These are phyloP conservation scores for Penicillium sp. DNA, from an alignment of 2,329 filamentous ascomycete species.

Conservation along the genomic window DNA sequence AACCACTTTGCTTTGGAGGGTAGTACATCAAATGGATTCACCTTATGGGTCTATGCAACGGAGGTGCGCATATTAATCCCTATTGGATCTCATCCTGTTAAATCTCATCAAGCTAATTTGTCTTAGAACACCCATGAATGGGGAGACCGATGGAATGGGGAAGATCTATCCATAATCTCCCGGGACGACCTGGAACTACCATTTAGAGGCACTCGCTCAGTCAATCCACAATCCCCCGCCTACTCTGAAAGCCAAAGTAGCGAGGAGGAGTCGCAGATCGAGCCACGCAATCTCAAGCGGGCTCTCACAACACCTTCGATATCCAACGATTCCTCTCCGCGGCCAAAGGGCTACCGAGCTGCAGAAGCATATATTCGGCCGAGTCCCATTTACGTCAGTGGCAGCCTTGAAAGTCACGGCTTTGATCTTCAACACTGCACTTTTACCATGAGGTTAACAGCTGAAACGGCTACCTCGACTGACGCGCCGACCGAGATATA, in stretches of 20 bases:
- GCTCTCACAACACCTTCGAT: slow-evolving; percentile 57
- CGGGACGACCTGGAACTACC: slow-evolving; percentile 66
- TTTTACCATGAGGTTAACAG: slow-evolving; percentile 67
- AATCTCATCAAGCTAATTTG: neutral
- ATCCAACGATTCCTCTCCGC: slow-evolving; percentile 52
- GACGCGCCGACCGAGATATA: slow-evolving; percentile 74
- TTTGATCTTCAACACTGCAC: slow-evolving; percentile 78
- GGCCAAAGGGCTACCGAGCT: slow-evolving; percentile 69
- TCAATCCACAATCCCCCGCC: slow-evolving; percentile 45
- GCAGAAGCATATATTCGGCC: slow-evolving; percentile 91
- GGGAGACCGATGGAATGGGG: slow-evolving; percentile 96
- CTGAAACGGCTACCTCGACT: slow-evolving; percentile 55
- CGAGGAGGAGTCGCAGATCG: slow-evolving; percentile 51
- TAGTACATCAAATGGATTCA: slow-evolving; percentile 75
- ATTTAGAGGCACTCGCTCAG: slow-evolving; percentile 28
- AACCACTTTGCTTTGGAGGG: slow-evolving; percentile 92
- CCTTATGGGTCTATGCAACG: slow-evolving; percentile 79
- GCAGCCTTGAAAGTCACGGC: slow-evolving; percentile 63
- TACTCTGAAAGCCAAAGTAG: slow-evolving; percentile 51
- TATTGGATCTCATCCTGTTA: neutral
- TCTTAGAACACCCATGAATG: slow-evolving; percentile 73
- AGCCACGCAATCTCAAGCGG: slow-evolving; percentile 68
- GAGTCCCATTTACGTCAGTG: slow-evolving; percentile 68
- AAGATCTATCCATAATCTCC: slow-evolving; percentile 88
- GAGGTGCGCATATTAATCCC: slow-evolving; percentile 46